Conservation (phyloP, 331 rosid genomes). For the Stylosanthes scabra region DNA sequence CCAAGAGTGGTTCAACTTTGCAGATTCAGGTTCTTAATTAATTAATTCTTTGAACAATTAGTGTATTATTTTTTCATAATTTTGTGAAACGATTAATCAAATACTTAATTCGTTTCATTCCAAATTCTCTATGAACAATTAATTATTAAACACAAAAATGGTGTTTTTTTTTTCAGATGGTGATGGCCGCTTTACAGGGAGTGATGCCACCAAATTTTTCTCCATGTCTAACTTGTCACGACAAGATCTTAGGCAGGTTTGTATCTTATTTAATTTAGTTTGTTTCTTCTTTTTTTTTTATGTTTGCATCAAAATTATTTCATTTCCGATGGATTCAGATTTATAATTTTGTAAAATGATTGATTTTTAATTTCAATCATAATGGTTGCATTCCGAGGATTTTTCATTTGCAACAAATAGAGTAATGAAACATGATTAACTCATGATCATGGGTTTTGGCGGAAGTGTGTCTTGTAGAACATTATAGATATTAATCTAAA, state of each 20-base stretch:
- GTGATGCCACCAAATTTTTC: constrained; percentile 80
- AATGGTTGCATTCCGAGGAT: neutral
- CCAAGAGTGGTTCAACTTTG: constrained; percentile 83
- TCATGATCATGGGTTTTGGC: no score
- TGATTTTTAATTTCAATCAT: neutral
- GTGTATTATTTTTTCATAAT: no score
- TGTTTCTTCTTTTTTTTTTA: no score
- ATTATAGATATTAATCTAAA: no score
- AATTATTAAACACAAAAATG: no score
- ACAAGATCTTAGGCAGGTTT: constrained; percentile 88
- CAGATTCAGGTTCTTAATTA: constrained; percentile 97
- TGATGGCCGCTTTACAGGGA: constrained; percentile 92
- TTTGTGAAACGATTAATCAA: neutral
- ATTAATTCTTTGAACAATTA: no score
- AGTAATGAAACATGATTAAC: no score
- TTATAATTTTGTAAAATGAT: neutral
- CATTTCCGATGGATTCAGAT: no score
- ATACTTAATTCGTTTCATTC: neutral
- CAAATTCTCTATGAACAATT: no score
- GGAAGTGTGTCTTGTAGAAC: no score
- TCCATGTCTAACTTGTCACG: constrained; percentile 79
- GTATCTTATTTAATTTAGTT: neutral
- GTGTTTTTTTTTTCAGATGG: constrained; percentile 52
- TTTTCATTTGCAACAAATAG: no score
- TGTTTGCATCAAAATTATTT: no score